Conservation (phyloP, 345 rosid genomes). For the Kernera saxatilis region DNA sequence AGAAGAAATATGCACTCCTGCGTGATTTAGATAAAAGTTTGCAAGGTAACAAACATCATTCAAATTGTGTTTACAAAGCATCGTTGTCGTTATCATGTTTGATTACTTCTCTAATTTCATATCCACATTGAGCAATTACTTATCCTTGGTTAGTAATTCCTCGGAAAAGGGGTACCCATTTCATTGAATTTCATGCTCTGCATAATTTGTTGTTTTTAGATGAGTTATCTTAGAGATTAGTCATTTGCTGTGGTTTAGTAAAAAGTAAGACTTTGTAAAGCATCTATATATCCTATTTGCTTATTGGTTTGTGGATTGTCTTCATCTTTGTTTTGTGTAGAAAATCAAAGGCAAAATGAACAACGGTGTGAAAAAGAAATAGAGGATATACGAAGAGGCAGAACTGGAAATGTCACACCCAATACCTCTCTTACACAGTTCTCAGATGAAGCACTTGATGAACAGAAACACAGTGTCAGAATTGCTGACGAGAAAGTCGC, state of each 20-base stretch:
- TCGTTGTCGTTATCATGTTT: background rate
- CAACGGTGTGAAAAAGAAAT: conserved; percentile 84
- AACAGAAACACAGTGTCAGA: conserved; percentile 88
- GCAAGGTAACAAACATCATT: conserved; percentile 52
- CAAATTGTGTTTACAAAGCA: background rate
- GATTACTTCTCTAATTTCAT: background rate
- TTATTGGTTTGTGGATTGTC: background rate
- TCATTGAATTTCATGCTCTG: background rate
- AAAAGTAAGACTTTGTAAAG: background rate
- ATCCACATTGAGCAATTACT: background rate
- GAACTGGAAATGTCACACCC: conserved; percentile 51
- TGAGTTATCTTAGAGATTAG: background rate
- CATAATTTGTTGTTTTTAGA: background rate
- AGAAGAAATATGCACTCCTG: conserved; percentile 78
- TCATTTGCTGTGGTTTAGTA: background rate
- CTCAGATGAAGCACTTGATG: conserved; percentile 87
- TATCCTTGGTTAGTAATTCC: background rate
- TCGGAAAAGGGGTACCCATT: too few relatives aligned
- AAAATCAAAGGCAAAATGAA: conserved; percentile 76
- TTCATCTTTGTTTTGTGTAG: conserved; percentile 29
- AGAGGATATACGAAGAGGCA: conserved; percentile 67
- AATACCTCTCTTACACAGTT: conserved; percentile 51
- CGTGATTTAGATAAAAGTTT: conserved; percentile 88
- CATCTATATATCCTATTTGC: background rate
- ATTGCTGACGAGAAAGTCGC: conserved; percentile 96